These are phyloP conservation scores for Calonectria hongkongensis DNA, from an alignment of 2,329 filamentous ascomycete species.

Conservation along the genomic window DNA sequence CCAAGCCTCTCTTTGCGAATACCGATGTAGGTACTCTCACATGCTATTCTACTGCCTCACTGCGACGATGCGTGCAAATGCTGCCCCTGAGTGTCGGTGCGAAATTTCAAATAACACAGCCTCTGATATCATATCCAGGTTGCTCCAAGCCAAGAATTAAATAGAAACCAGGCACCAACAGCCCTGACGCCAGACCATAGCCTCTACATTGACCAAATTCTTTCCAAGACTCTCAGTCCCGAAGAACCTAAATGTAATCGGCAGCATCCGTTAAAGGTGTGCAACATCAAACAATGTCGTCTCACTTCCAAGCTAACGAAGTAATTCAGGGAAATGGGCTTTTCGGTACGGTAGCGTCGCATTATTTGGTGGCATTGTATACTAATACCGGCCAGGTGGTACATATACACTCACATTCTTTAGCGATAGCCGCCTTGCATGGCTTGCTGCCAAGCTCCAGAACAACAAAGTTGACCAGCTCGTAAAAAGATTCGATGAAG, in stretches of 20 bases:
- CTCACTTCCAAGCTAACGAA: background rate
- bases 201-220: slow-evolving; percentile 44
- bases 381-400: slow-evolving; percentile 39
- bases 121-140: slow-evolving; percentile 1
- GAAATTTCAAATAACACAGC: slow-evolving; percentile 13
- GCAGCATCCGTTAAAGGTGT: slow-evolving; percentile 42
- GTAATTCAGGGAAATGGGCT: slow-evolving; percentile 46
- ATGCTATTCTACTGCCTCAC: background rate
- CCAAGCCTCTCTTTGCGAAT: slow-evolving; percentile 5
- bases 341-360: slow-evolving; percentile 37
- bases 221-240: slow-evolving; percentile 29
- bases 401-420: slow-evolving; percentile 51
- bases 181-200: background rate
- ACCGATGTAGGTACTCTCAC: slow-evolving; percentile 13
- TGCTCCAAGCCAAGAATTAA: background rate
- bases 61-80: background rate
- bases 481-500: slow-evolving; percentile 44
- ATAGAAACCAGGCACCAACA: background rate
- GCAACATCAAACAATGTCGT: slow-evolving; percentile 1
- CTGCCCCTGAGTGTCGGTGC: background rate
- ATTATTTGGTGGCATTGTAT: background rate
- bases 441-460: slow-evolving; percentile 44
- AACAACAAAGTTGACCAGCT: slow-evolving; percentile 50
- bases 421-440: slow-evolving; percentile 47
- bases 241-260: slow-evolving; percentile 33